Base-by-base conservation (phyloP, 2,329 filamentous ascomycete genomes). In the Chrysoporthe deuterocubensis region DNA sequence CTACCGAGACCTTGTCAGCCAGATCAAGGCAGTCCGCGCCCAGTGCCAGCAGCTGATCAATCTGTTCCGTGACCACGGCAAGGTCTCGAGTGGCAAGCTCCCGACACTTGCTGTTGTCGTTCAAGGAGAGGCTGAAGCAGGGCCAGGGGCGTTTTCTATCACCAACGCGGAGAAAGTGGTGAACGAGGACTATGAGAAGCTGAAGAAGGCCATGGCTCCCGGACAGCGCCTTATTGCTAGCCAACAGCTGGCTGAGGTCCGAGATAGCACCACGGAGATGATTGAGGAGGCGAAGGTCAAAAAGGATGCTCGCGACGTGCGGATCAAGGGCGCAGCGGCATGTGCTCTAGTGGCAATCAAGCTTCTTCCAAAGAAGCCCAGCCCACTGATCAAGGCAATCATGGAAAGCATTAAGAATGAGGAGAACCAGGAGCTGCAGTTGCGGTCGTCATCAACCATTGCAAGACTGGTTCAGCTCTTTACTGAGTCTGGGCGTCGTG, bases 331-430 rank as follows among this genome's bases (percentile, higher is more conserved):
- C 18, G 92, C 93, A 7, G 92, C 94, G 26, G 93, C 95, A 13
- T 93, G 92, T 71, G 94, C 94, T 13, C 81, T 98, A 67, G 92
- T 99, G 61, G 91, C 94, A n/a, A 90, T 98, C 81, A 89, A 90
- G 67, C 86, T 92, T 42, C 85, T 97, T 11, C 95, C 96, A 0
- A 98, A 97, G 86, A 98, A 97, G 77, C 94, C 95, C 11, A 94
- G 93, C 70, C 88, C 90, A 21, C 89, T 97, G 14, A 99, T 99
- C 81, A 97, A 97, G 80, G 93, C 90, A 2, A 92, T 99, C 79
- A 99, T 99, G 96, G 96, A 99, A 78, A 98, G 95, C 75, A 88
- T 99, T 75, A 99, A 98, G 80, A 90, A 89, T 48, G 96, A 99
- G 76, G 96, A 97, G 74, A 98, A 96, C 74, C 80, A 91, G 40